Base-by-base conservation (phyloP, 768 basidiomycete species). In the Sarcomyxa edulis region DNA sequence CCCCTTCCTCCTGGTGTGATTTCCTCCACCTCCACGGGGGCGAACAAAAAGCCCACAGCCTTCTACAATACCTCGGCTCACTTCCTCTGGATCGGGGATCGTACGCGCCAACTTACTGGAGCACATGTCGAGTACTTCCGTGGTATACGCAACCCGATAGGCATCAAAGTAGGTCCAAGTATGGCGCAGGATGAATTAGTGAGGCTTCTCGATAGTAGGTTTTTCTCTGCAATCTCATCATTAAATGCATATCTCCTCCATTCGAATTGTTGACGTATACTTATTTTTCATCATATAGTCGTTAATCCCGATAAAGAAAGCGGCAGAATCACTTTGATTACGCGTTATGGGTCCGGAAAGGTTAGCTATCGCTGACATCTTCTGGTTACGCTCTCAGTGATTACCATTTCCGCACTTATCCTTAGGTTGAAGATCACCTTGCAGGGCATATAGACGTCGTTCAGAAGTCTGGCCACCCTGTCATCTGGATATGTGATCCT, bases 1-100 rank as follows among this genome's bases (percentile, higher is more conserved):
- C 62, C 79, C 5, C 34, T 72, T 0, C 68, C 63, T 16, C 45
- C 50, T 19, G 50, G 57, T 5, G 34, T 47, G 24, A 46, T 40
- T 12, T 37, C 48, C 14, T 33, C 47, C n/a, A 43, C 46, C 24
- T 8, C 30, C 8, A 15, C 33, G 7, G 36, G 47, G n/a, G 34
- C 34, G 32, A 23, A 46, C 21, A 42, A 37, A 3, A 21, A 36
- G n/a, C 19, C 42, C 6, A 66, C 59, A 30, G 78, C 72, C 25
- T 75, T 72, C 56, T 97, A 95, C 63, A 95, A 97, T 55, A 86
- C 88, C 11, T 89, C 90, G 3, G 88, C 91, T 6, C 93, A 94
- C 58, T 95, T 96, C 62, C 60, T 97, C 35, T 99, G 95, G 95
- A 89, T 99, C 38, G 95, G 95, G 0, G 96, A 99, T 61, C 78